phyloP scores from a whole-genome alignment of 768 basidiomycete species.

The Mycena pura region DNA sequence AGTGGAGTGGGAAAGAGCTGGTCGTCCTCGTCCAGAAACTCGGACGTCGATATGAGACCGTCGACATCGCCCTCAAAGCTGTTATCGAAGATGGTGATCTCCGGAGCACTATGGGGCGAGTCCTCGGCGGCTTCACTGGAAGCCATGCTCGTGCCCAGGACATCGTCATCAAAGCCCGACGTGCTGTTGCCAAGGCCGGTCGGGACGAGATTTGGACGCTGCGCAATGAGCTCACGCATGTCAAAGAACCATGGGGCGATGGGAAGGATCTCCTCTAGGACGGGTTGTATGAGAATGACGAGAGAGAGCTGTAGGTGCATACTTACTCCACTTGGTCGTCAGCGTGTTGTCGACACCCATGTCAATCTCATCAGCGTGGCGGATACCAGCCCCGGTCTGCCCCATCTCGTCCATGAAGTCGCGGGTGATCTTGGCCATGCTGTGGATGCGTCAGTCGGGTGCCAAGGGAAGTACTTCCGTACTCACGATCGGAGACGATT shows the following conservation, averaged over 20 bases:
- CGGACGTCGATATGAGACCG: too few relatives aligned
- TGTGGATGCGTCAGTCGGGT: neutral
- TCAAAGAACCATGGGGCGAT: constrained; percentile 1
- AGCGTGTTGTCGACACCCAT: neutral
- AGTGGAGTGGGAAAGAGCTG: too few relatives aligned
- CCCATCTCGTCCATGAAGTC: neutral
- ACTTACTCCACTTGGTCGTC: constrained; percentile 2
- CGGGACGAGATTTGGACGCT: constrained; percentile 5
- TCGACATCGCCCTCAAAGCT: too few relatives aligned
- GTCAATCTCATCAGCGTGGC: neutral
- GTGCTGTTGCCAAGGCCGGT: neutral
- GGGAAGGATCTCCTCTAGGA: neutral
- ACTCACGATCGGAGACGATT: neutral
- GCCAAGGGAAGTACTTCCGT: neutral
- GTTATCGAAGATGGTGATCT: too few relatives aligned
- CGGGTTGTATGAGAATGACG: neutral
- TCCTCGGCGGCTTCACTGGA: too few relatives aligned
- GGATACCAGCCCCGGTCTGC: constrained; percentile 1
- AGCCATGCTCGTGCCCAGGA: neutral
- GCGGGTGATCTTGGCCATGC: neutral
- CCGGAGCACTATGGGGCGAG: too few relatives aligned
- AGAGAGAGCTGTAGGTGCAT: neutral
- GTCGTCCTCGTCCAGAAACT: too few relatives aligned
- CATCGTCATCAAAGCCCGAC: neutral
- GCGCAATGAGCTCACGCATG: constrained; percentile 4